phyloP scores from a whole-genome alignment of 78 protist genomes.

The Isochrysis galbana region DNA sequence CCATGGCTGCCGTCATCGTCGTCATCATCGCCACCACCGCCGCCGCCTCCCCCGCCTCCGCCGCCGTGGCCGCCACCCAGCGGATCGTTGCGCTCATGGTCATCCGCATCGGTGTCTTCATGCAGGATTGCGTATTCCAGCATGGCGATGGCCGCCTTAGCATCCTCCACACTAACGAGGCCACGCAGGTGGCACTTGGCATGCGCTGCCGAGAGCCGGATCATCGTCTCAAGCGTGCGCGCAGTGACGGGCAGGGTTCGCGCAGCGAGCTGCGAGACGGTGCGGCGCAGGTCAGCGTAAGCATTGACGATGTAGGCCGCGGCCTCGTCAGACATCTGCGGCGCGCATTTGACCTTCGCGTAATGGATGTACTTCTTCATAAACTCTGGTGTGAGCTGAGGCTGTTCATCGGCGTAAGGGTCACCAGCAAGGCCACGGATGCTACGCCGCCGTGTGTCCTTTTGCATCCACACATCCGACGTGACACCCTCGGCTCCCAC shows the following conservation, averaged over 20 bases:
- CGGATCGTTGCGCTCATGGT: not conserved
- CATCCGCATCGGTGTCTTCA: not conserved
- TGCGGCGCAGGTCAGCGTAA: constrained; percentile 40
- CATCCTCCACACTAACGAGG: constrained; percentile 40
- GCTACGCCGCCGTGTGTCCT: not conserved
- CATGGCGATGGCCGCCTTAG: not conserved
- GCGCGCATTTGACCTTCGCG: constrained; percentile 43
- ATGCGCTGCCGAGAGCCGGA: constrained; percentile 93
- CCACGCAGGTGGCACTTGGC: constrained; percentile 87
- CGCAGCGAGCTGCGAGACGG: not conserved
- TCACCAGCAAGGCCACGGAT: no score
- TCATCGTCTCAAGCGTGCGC: constrained; percentile 95
- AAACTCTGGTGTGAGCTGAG: constrained; percentile 32
- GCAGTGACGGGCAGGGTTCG: constrained; percentile 92
- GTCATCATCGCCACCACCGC: not conserved
- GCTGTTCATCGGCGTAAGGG: not conserved
- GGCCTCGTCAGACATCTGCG: constrained; percentile 32
- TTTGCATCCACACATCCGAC: not conserved
- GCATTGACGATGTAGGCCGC: not conserved
- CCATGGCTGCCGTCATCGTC: not conserved
- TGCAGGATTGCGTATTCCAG: not conserved
- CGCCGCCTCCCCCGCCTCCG: not conserved
- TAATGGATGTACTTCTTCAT: constrained; percentile 63
- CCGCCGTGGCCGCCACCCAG: not conserved
- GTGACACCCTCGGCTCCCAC: not conserved